Percentiles rank a stretch among this genome's conserved stretches.
These are phyloP conservation scores for Tetrapyrgos nigripes DNA, from an alignment of 1,284 basidiomycete genomes.

Conservation along the genomic window DNA sequence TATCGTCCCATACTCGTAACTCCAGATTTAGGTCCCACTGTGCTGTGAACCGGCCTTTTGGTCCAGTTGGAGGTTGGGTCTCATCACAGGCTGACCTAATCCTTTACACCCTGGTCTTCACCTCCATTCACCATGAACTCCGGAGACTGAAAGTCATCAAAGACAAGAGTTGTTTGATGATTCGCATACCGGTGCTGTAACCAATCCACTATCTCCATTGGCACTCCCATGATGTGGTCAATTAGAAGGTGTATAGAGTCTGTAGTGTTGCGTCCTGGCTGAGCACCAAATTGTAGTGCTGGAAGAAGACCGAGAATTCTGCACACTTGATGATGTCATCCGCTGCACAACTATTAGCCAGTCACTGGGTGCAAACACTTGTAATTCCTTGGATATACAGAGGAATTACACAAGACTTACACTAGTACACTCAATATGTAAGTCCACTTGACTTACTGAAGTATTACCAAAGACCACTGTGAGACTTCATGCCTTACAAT, in stretches of 20 bases:
- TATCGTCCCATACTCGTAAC: too few species aligned
- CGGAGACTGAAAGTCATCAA: conserved; percentile 33
- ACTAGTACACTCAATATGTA: too few species aligned
- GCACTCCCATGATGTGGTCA: conserved; percentile 34
- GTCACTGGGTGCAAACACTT: too few species aligned
- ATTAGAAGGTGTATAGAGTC: conserved; percentile 40
- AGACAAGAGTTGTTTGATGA: conserved; percentile 28
- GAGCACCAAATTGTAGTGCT: conserved; percentile 37
- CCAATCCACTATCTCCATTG: conserved; percentile 26
- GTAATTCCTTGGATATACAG: too few species aligned
- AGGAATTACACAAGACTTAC: too few species aligned
- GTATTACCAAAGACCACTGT: too few species aligned
- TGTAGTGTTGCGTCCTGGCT: conserved; percentile 39
- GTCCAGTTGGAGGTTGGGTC: conserved; percentile 2
- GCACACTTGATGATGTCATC: conserved; percentile 28
- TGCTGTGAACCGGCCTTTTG: neutral
- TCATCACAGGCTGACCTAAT: conserved; percentile 22
- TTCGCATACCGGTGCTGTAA: conserved; percentile 21
- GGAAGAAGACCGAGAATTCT: conserved; percentile 34
- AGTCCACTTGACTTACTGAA: too few species aligned
- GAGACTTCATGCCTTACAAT: too few species aligned
- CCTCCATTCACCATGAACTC: conserved; percentile 29
- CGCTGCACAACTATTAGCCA: conserved; percentile 31
- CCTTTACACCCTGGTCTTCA: conserved; percentile 36
- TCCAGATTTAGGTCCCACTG: neutral